Base-by-base conservation (phyloP, 805 yeast species). In the Candida namnaoensis region DNA sequence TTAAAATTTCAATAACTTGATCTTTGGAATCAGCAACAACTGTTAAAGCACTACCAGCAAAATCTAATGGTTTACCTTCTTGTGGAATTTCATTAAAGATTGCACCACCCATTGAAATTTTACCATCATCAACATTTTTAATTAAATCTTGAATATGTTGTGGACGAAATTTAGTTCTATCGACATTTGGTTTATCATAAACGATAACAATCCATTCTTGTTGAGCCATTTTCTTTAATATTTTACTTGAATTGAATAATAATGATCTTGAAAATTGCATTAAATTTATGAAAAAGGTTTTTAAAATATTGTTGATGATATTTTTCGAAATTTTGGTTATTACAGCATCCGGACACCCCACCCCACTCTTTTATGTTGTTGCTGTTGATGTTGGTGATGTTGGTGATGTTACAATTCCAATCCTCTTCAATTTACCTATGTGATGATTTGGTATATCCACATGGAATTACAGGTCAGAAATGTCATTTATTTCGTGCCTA, bases 31-130 rank as follows among this genome's bases (percentile, higher is more conserved):
- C 78, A 32, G 91, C 91, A 44, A 68, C 65, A 39, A 84, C 49
- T 45, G 78, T 82, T 53, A 76, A 68, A 24, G 78, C 66, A 35
- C 88, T 79, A 6, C 95, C 95, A 6, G 81, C 84, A 57, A 82
- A 79, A 44, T 74, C 57, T 28, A 66, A 61, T 40, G 65, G 66
- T 19, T 56, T 58, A 10, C 72, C 69, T 33, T 64, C 70, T 14
- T 50, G 45, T 15, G 65, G 65, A 23, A 67, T 63, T 38, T 71
- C 74, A 38, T 68, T 63, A 60, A 63, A 75, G 36, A 76, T 63
- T 10, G 80, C 78, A 41, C 79, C 80, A 13, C 67, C 76, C 49
- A 65, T 64, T 24, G 73, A 71, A 27, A 78, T 58, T 10, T 58
- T 55, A 7, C 78, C 78, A 28, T 58, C 48, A 14, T 59, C 65